Evolutionary conservation across 2,329 filamentous ascomycete species (phyloP).

Genomic region (Fusarium sp.): DNA sequence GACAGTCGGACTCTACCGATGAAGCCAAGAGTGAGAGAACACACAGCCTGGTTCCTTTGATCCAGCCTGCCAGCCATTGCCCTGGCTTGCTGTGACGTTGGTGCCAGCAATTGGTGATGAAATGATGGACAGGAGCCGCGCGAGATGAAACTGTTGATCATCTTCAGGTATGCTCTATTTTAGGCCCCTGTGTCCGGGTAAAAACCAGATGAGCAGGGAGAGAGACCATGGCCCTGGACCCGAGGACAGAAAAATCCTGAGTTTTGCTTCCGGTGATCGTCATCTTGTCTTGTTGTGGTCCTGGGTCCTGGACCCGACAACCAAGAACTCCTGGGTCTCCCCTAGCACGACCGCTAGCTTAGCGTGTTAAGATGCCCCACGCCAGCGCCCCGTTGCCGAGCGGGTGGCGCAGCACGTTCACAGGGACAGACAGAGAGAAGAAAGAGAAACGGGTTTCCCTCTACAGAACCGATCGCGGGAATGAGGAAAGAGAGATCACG

Average conservation of each 20-base stretch:
- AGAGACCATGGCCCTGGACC: not conserved
- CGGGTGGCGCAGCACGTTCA: constrained; percentile 36
- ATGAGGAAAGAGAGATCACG: not conserved
- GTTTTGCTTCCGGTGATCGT: constrained; percentile 1
- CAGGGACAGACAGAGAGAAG: constrained; percentile 6
- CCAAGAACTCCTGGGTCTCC: not conserved
- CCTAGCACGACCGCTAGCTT: constrained; percentile 14
- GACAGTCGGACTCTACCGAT: constrained; percentile 15
- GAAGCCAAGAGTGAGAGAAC: not conserved
- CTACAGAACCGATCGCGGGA: not conserved
- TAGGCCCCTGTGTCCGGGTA: constrained; percentile 13
- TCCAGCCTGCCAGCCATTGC: not conserved
- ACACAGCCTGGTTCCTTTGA: not conserved
- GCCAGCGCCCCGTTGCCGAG: constrained; percentile 35
- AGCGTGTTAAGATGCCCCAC: constrained; percentile 22
- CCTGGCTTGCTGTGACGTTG: not conserved
- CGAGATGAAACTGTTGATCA: constrained; percentile 39
- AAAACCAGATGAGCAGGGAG: not conserved
- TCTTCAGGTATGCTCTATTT: not conserved
- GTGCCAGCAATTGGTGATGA: constrained; percentile 30
- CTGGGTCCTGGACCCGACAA: not conserved
- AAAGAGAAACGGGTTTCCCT: constrained; percentile 2
- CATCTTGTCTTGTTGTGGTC: not conserved
- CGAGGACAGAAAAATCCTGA: not conserved
- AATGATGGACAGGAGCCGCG: constrained; percentile 38